These are phyloP conservation scores for Trebouxiophyceae sp. DNA, from an alignment of 163 green algal genomes.

Conservation along the genomic window DNA sequence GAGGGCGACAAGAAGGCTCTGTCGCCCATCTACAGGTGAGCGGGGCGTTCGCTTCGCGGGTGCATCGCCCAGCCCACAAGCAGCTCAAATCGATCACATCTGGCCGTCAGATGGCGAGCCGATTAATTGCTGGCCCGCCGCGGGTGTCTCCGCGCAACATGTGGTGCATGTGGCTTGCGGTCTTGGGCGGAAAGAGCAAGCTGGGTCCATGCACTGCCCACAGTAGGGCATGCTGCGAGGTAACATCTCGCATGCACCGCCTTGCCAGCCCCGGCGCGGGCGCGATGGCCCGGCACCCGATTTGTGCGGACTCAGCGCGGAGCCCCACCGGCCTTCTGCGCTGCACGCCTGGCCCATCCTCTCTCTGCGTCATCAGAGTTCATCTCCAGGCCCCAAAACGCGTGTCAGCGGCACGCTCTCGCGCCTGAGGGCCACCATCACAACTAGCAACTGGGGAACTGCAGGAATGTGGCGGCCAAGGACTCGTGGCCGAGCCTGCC, in stretches of 20 bases:
- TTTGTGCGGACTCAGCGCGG: too few relatives aligned
- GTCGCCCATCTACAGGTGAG: conserved; percentile 10
- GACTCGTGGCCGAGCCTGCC: conserved; percentile 19
- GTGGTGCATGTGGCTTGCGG: not conserved
- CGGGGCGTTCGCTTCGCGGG: not conserved
- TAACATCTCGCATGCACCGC: too few relatives aligned
- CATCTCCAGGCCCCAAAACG: not conserved
- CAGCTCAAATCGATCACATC: not conserved
- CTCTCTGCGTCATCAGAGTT: not conserved
- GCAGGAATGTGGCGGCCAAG: conserved; percentile 16
- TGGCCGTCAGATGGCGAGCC: not conserved
- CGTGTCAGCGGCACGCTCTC: too few relatives aligned
- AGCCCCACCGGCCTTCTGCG: not conserved
- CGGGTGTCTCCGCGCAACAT: not conserved
- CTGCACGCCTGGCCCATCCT: not conserved
- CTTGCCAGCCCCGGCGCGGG: too few relatives aligned
- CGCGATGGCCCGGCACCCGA: too few relatives aligned
- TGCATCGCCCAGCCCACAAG: too few relatives aligned
- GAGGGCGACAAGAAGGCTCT: conserved; percentile 16
- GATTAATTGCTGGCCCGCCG: too few relatives aligned
- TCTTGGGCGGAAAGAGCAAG: not conserved
- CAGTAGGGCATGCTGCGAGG: too few relatives aligned
- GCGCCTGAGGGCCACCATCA: not conserved
- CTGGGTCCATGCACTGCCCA: not conserved
- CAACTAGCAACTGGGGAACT: not conserved